phyloP scores from a whole-genome alignment of 257 asterid genomes.

The Fraxinus anomala region DNA sequence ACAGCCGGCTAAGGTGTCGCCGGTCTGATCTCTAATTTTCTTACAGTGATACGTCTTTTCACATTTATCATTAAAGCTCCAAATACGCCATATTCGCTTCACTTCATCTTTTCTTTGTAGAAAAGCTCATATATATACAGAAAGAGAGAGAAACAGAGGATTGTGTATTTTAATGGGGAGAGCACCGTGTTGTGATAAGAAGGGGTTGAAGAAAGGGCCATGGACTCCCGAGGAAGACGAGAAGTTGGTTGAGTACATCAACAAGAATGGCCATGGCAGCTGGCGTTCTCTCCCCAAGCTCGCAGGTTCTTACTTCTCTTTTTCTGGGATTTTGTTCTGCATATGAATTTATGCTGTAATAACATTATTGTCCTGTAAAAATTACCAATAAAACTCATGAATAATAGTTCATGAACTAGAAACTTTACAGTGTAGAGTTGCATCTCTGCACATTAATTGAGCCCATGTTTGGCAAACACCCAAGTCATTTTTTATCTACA shows the following conservation, averaged over 20 bases:
- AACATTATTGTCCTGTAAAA: background rate
- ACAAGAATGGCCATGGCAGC: conserved; percentile 84
- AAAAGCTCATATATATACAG: background rate
- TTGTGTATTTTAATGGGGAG: conserved; percentile 65
- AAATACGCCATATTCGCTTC: background rate
- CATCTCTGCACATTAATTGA: too few species aligned
- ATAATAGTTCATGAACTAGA: background rate
- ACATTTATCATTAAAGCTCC: conserved; percentile 32
- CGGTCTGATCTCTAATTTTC: conserved; percentile 31
- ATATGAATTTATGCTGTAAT: background rate
- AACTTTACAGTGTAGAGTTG: background rate
- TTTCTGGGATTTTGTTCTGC: conserved; percentile 6
- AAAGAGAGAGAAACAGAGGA: conserved; percentile 9
- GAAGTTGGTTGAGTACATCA: conserved; percentile 65
- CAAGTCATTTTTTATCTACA: too few species aligned
- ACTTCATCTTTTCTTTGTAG: background rate
- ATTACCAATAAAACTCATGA: background rate
- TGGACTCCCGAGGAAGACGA: conserved; percentile 96
- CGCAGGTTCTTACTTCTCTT: conserved; percentile 53
- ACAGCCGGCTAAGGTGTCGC: conserved; percentile 53
- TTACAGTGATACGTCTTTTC: conserved; percentile 52
- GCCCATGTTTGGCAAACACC: too few species aligned
- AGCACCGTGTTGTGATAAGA: conserved; percentile 90
- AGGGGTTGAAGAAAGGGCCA: conserved; percentile 87
- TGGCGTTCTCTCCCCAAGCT: conserved; percentile 88